Evolutionary conservation across 1,284 basidiomycete species (phyloP).

Genomic region (Malassezia nana): DNA sequence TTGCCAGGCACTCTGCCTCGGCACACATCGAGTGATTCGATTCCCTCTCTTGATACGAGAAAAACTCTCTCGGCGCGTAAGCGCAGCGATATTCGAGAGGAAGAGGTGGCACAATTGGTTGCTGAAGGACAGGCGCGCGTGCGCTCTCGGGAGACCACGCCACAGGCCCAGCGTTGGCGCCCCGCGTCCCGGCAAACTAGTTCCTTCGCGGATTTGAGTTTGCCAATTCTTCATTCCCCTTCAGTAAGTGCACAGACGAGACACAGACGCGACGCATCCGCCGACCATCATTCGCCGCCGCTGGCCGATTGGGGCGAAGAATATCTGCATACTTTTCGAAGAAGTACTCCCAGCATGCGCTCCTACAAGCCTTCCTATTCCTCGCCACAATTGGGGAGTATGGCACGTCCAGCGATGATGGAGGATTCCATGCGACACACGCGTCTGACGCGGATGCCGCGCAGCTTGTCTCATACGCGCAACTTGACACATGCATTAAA

Average conservation of each 20-base stretch:
- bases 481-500: background rate
- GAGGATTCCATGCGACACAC: background rate
- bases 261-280: background rate
- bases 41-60: background rate
- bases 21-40: background rate
- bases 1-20: background rate
- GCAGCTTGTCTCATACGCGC: background rate
- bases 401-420: background rate
- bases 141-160: background rate
- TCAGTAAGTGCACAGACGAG: background rate
- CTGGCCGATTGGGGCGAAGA: conserved; percentile 1
- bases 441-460: background rate
- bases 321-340: background rate
- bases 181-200: background rate
- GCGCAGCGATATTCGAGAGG: conserved; percentile 1
- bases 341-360: background rate
- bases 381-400: background rate
- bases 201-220: background rate
- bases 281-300: background rate
- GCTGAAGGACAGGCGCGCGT: background rate
- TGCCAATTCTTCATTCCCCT: background rate
- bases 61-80: background rate
- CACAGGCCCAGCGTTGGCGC: background rate
- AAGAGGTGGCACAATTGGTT: background rate
- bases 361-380: background rate